A percentile compares a stretch with the other conserved stretches of the same genome.
Conservation (phyloP, 2,329 filamentous ascomycete species). For the Metarhizium anisopliae region DNA sequence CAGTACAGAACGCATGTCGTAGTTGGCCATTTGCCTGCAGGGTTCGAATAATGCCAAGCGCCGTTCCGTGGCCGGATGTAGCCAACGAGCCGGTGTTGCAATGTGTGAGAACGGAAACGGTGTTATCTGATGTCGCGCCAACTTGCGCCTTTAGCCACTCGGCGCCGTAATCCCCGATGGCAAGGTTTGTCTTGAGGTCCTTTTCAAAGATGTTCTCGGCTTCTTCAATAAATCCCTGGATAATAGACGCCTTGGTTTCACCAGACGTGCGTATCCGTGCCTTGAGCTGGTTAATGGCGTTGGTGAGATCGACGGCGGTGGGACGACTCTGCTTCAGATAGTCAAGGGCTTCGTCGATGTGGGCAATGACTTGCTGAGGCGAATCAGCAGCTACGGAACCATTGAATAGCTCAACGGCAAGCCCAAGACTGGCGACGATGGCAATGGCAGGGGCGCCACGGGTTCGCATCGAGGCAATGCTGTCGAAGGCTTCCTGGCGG, state of each 20-base stretch:
- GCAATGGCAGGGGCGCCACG: conserved; percentile 88
- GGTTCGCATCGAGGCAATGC: conserved; percentile 71
- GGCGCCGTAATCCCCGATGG: conserved; percentile 76
- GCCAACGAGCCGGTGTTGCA: conserved; percentile 97
- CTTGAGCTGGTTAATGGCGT: conserved; percentile 78
- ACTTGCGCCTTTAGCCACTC: conserved; percentile 66
- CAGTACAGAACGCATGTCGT: conserved; percentile 85
- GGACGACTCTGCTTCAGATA: conserved; percentile 85
- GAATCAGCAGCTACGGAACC: conserved; percentile 34
- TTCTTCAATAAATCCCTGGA: conserved; percentile 63
- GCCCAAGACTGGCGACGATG: conserved; percentile 85
- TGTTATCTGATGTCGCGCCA: conserved; percentile 34
- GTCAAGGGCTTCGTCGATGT: conserved; percentile 69
- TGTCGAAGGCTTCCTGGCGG: conserved; percentile 69
- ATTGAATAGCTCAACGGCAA: conserved; percentile 73
- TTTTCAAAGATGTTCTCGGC: conserved; percentile 82
- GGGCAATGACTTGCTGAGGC: conserved; percentile 51
- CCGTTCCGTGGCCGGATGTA: conserved; percentile 95
- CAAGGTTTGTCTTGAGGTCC: conserved; percentile 79
- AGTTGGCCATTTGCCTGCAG: conserved; percentile 59
- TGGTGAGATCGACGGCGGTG: conserved; percentile 89
- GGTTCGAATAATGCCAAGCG: conserved; percentile 85
- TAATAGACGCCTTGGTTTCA: conserved; percentile 41
- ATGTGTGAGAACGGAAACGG: conserved; percentile 81
- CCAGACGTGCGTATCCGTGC: conserved; percentile 45